These are phyloP conservation scores for Lactifluus pinguis DNA, from an alignment of 768 basidiomycete species.

Conservation along the genomic window DNA sequence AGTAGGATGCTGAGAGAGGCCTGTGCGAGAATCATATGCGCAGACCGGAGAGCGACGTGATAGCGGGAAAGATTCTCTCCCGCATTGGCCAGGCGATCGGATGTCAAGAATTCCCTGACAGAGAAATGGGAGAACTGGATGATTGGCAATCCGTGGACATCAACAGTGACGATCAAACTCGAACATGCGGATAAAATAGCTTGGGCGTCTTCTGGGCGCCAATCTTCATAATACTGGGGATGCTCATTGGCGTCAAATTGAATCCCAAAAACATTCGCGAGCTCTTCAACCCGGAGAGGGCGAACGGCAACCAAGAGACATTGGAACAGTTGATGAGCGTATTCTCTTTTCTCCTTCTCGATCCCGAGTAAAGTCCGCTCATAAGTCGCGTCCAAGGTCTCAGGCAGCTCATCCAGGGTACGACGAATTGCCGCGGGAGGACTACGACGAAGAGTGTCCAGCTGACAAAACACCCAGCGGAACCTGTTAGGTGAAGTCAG, in stretches of 20 bases:
- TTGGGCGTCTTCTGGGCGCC: not conserved
- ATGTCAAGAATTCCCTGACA: not conserved
- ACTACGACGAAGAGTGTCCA: not conserved
- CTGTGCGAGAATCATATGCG: not conserved
- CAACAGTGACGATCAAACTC: not conserved
- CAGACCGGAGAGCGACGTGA: not conserved
- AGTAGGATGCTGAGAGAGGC: not conserved
- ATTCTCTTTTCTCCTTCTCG: not conserved
- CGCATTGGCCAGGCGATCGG: not conserved
- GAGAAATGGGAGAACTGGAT: not conserved
- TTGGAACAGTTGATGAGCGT: not conserved
- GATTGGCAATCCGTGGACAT: not conserved
- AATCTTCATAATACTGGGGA: not conserved
- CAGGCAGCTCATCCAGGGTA: not conserved
- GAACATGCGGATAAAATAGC: not conserved
- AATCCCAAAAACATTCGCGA: not conserved
- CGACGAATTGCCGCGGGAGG: not conserved
- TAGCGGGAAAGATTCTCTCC: not conserved
- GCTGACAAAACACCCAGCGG: not conserved
- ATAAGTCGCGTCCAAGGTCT: not conserved
- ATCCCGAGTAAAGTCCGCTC: not conserved
- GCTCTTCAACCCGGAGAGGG: slow-evolving; percentile 1
- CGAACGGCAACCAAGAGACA: not conserved
- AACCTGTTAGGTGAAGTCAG: not conserved
- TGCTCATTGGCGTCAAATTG: not conserved